These are phyloP conservation scores for Fusarium sp. DNA, from an alignment of 2,329 filamentous ascomycete genomes.

Conservation along the genomic window DNA sequence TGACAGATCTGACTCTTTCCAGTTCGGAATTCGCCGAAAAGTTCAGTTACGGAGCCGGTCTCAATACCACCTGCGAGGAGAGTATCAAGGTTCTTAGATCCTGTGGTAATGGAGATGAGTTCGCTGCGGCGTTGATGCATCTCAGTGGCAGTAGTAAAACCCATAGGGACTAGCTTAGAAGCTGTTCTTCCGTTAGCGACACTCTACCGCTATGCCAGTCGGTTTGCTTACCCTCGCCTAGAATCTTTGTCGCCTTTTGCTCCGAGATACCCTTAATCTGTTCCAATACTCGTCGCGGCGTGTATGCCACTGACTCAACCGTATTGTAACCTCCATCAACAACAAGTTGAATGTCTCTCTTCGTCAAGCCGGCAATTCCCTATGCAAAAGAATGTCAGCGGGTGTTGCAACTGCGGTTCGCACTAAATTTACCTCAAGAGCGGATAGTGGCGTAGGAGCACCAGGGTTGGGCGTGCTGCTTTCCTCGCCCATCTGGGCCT, in stretches of 20 bases:
- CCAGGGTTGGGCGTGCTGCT: constrained; percentile 82
- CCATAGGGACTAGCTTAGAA: constrained; percentile 97
- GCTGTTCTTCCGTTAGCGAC: constrained; percentile 64
- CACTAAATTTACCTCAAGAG: constrained; percentile 78
- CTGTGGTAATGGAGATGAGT: constrained; percentile 97
- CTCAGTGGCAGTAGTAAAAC: constrained; percentile 98
- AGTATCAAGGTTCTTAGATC: constrained; percentile 97
- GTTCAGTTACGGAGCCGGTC: constrained; percentile 96
- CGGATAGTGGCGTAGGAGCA: constrained; percentile 89
- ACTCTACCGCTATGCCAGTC: no score
- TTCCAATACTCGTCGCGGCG: constrained; percentile 83
- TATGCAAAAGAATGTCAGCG: constrained; percentile 54
- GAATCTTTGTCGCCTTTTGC: constrained; percentile 91
- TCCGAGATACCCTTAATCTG: constrained; percentile 99
- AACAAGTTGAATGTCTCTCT: constrained; percentile 93
- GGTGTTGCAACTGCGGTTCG: neutral
- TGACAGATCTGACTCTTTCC: constrained; percentile 99
- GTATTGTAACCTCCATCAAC: constrained; percentile 95
- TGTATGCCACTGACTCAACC: constrained; percentile 96
- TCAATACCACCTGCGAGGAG: constrained; percentile 94
- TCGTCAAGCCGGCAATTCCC: constrained; percentile 91
- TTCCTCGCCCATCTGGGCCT: constrained; percentile 76
- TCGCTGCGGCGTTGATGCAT: constrained; percentile 98
- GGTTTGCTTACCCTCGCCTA: constrained; percentile 79
- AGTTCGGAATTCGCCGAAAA: constrained; percentile 97